Evolutionary conservation across 2,329 filamentous ascomycete genomes (phyloP), one percentile per base, ranked within the genome.

Genomic region (Cercospora sp.): DNA sequence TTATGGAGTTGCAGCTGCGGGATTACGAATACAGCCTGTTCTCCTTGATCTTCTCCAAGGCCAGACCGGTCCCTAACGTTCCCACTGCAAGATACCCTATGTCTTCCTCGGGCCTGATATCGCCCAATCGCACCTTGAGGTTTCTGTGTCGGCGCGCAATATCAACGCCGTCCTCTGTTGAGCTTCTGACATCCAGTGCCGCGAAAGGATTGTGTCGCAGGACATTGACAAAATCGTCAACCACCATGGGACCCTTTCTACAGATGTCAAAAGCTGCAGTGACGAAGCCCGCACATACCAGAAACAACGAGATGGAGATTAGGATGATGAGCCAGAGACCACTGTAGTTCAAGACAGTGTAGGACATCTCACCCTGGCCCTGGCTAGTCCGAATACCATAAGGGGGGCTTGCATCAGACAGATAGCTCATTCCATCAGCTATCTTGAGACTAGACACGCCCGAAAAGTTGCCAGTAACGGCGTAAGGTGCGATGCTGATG

Each of bases 221-320:
- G 7, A 8, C 8, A 42, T 42, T 42, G 36, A 42, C 36, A 8
- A 42, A 42, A 1, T 42, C 36, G 16, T 42, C 36, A 42, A 42
- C 6, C 6, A 42, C 36, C 36, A n/a, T 8, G 9, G 36, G 36
- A 7, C 36, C 36, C 16, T 42, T n/a, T 7, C 36, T n/a, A 3
- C 16, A 42, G 7, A 42, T n/a, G 3, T 42, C 36, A 7, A 42
- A 42, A 9, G 7, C 36, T n/a, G 36, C 36, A 1, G 36, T 42
- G 16, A 42, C 1, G 36, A 8, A 9, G 5, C 6, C 36, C 5
- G 36, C 36, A 3, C 1, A n/a, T 2, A 39, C 36, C 6, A 39
- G 5, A 0, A 39, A 3, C 1, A 3, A n/a, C 1, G 36, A 39
- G 5, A 39, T 39, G 0, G 3, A 1, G 6, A 39, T n/a, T 6